phyloP scores from a whole-genome alignment of 192 early-diverging fungal genomes.

The Linderina pennispora region DNA sequence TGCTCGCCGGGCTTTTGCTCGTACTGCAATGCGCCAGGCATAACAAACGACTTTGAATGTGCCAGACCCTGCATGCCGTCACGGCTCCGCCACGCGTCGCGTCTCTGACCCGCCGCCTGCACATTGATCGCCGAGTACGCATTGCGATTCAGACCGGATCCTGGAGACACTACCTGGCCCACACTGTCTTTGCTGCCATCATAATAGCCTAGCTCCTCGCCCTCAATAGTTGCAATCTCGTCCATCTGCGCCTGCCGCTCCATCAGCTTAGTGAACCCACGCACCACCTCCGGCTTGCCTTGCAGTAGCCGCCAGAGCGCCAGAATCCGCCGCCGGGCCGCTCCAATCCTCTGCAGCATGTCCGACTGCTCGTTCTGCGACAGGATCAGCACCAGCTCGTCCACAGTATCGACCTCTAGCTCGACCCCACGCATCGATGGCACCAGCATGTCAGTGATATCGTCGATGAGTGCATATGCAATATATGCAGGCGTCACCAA shows the following conservation, averaged over 20 bases:
- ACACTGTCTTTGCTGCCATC: neutral
- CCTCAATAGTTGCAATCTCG: conserved; percentile 3
- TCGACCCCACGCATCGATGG: conserved; percentile 85
- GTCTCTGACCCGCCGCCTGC: conserved; percentile 3
- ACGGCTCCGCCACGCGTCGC: conserved; percentile 1
- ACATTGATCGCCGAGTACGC: conserved; percentile 3
- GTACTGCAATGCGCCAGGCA: no score
- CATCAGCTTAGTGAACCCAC: conserved; percentile 62
- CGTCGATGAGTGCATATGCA: conserved; percentile 90
- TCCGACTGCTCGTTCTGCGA: conserved; percentile 83
- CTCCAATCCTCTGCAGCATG: conserved; percentile 70
- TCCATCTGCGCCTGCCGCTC: conserved; percentile 30
- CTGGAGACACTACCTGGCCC: neutral
- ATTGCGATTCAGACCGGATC: conserved; percentile 5
- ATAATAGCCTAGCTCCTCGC: neutral
- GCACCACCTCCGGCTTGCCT: conserved; percentile 68
- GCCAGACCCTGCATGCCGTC: no score
- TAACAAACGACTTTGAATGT: no score
- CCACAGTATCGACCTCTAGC: conserved; percentile 90
- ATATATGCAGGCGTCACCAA: conserved; percentile 25
- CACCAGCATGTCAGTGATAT: conserved; percentile 87
- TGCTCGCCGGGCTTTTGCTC: no score
- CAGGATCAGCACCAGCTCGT: conserved; percentile 90
- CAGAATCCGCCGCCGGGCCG: conserved; percentile 64
- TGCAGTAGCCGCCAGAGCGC: conserved; percentile 60